These are phyloP conservation scores for Euphorbia schlechtendalii DNA, from an alignment of 441 rosid genomes.

Conservation along the genomic window DNA sequence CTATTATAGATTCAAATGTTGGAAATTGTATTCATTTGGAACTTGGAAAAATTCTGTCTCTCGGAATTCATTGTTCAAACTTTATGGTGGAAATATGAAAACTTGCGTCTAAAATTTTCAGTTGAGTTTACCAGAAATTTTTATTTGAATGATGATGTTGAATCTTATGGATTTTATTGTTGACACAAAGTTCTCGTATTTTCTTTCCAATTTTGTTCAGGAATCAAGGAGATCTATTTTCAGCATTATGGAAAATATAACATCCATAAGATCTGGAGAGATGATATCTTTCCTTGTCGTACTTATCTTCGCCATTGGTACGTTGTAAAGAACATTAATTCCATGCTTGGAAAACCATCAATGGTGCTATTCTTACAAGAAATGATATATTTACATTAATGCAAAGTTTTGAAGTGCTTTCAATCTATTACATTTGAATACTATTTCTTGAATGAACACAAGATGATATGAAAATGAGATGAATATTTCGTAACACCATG, in stretches of 20 bases:
- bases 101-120: background rate
- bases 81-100: background rate
- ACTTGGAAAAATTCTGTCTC: background rate
- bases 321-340: slow-evolving; percentile 9
- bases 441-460: no score
- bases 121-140: background rate
- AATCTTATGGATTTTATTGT: background rate
- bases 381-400: background rate
- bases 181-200: background rate
- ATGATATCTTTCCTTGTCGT: slow-evolving; percentile 85
- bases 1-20: background rate
- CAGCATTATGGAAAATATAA: slow-evolving; percentile 62
- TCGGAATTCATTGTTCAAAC: background rate
- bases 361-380: background rate
- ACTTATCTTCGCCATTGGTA: slow-evolving; percentile 90
- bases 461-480: no score
- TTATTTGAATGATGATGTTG: background rate
- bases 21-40: background rate
- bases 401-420: background rate
- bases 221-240: slow-evolving; percentile 60
- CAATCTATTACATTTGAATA: no score
- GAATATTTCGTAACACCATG: no score
- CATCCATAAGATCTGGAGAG: slow-evolving; percentile 80
- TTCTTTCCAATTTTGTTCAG: slow-evolving; percentile 32
- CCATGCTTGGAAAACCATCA: background rate